A percentile compares a stretch with the other conserved stretches of the same genome.
These are phyloP conservation scores for Stenogyne calaminthoides DNA, from an alignment of 305 asterid genomes.

Conservation along the genomic window DNA sequence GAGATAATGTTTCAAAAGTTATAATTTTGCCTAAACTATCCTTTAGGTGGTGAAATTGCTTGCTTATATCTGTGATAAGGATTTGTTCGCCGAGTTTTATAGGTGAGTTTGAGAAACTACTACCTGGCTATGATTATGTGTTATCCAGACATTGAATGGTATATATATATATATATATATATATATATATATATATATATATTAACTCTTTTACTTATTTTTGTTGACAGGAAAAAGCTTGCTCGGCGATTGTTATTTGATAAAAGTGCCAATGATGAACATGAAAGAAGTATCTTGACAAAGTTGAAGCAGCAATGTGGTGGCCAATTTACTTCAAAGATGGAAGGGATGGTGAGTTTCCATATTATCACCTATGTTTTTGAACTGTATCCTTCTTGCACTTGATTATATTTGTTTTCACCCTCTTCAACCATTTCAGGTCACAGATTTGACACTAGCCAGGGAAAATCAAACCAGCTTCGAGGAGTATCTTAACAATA, in stretches of 20 bases:
- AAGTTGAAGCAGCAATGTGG: constrained; percentile 98
- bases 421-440: constrained; percentile 50
- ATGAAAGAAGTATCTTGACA: constrained; percentile 92
- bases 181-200: no score
- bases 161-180: background rate
- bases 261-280: constrained; percentile 98
- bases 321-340: constrained; percentile 92
- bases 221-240: constrained; percentile 76
- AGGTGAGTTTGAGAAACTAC: constrained; percentile 46
- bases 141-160: background rate
- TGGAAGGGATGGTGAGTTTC: constrained; percentile 96
- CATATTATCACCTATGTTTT: background rate
- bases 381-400: background rate
- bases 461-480: constrained; percentile 89
- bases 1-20: background rate
- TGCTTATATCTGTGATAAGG: constrained; percentile 92
- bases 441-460: constrained; percentile 93
- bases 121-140: background rate
- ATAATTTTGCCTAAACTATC: constrained; percentile 26
- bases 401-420: constrained; percentile 4
- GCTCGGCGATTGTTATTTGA: constrained; percentile 94
- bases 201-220: background rate
- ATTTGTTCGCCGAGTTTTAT: constrained; percentile 92
- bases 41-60: constrained; percentile 91
- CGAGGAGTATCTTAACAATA: constrained; percentile 75